A percentile compares a stretch with the other conserved stretches of the same genome.
Evolutionary conservation across 176 grass and related monocot species (phyloP).

Genomic region (Pharus latifolius): DNA sequence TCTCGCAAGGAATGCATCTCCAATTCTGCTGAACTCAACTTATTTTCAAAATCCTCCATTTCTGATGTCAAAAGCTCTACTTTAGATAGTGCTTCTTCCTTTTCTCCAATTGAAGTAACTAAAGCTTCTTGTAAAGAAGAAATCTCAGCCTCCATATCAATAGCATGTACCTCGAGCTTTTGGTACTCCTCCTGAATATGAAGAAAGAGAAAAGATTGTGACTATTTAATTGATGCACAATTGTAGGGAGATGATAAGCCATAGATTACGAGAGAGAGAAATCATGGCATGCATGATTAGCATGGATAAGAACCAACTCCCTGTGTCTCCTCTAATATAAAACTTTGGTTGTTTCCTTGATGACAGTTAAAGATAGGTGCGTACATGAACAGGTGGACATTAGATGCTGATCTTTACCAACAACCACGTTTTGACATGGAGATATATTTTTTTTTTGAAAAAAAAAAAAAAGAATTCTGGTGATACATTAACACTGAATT

Average conservation of each 20-base stretch:
- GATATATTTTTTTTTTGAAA: too few relatives aligned
- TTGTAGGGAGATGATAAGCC: background rate
- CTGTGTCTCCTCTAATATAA: too few relatives aligned
- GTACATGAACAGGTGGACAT: too few relatives aligned
- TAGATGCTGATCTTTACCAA: too few relatives aligned
- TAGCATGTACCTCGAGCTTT: conserved; percentile 54
- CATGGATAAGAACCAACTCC: background rate
- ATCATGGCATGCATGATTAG: background rate
- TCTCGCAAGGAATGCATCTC: conserved; percentile 50
- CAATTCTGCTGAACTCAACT: conserved; percentile 31
- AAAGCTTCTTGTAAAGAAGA: conserved; percentile 64
- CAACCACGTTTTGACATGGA: too few relatives aligned
- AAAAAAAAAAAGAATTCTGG: too few relatives aligned
- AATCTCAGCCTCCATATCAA: conserved; percentile 62
- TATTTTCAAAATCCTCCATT: conserved; percentile 49
- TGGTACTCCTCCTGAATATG: conserved; percentile 68
- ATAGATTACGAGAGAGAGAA: background rate
- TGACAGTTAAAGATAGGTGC: too few relatives aligned
- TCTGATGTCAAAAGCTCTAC: conserved; percentile 48
- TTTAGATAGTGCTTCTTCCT: conserved; percentile 57
- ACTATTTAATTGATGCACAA: background rate
- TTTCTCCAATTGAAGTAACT: conserved; percentile 41
- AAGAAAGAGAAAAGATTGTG: conserved; percentile 12
- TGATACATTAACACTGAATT: too few relatives aligned
- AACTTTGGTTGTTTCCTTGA: too few relatives aligned